Conservation (phyloP, 352 stramenopile species). For the Phytophthora citricola region DNA sequence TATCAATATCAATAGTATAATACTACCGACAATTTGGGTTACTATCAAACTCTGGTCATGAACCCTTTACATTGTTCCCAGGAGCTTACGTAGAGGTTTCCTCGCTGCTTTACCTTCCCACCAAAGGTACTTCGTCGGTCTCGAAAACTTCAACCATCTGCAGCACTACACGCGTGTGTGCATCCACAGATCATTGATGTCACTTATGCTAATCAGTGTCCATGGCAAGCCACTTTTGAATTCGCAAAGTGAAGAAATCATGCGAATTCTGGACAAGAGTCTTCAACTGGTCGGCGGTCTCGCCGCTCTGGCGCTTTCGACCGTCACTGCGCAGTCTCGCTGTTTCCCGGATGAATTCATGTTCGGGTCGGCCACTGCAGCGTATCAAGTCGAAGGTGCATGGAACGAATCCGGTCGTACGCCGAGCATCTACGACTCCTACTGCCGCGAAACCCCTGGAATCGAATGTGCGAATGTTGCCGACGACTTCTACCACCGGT, state of each 20-base stretch:
- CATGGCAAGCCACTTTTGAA: conserved; percentile 17
- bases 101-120: background rate
- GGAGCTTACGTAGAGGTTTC: too few species aligned
- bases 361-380: conserved; percentile 84
- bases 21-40: too few species aligned
- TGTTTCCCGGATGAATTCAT: conserved; percentile 71
- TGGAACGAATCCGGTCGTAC: conserved; percentile 75
- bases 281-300: conserved; percentile 9
- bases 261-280: conserved; percentile 16
- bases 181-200: conserved; percentile 37
- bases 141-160: conserved; percentile 10
- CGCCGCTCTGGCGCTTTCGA: conserved; percentile 3
- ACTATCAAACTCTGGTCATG: too few species aligned
- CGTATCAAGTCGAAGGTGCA: conserved; percentile 93
- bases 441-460: conserved; percentile 62
- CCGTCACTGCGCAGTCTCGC: conserved; percentile 10
- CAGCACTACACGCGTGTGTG: conserved; percentile 7
- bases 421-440: conserved; percentile 93
- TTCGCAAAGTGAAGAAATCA: conserved; percentile 11
- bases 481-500: conserved; percentile 93
- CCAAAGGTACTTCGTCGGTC: background rate
- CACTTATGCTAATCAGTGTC: conserved; percentile 1
- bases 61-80: too few species aligned
- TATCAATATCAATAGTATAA: too few species aligned
- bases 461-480: conserved; percentile 89